Evolutionary conservation across 2,329 filamentous ascomycete genomes (phyloP).

Genomic region (Cordyceps cicadae): DNA sequence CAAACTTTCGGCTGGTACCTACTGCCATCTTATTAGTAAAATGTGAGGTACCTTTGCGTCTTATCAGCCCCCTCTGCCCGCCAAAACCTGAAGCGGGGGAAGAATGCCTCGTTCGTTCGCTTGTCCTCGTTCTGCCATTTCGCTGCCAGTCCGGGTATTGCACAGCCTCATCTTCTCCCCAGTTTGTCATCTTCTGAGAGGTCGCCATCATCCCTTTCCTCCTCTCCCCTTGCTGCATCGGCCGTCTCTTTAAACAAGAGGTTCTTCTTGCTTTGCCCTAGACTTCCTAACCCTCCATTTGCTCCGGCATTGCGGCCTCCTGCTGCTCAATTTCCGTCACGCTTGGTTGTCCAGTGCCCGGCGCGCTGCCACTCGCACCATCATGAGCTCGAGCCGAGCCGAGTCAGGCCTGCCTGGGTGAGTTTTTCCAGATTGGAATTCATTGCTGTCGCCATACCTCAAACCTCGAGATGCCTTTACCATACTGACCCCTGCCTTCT

Average conservation of each 20-base stretch:
- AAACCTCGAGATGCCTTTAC: constrained; percentile 7
- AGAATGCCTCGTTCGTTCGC: not conserved
- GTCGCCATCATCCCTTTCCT: not conserved
- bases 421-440: constrained; percentile 15
- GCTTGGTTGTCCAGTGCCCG: constrained; percentile 9
- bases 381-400: constrained; percentile 24
- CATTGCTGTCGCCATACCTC: constrained; percentile 9
- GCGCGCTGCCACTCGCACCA: constrained; percentile 4
- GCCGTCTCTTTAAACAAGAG: not conserved
- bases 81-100: constrained; percentile 3
- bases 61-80: not conserved
- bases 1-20: not conserved
- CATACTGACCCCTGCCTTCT: constrained; percentile 22
- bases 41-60: not conserved
- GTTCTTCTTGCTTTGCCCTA: not conserved
- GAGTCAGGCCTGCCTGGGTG: constrained; percentile 30
- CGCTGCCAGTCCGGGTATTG: constrained; percentile 4
- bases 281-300: not conserved
- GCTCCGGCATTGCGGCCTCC: constrained; percentile 5
- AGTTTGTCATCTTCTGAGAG: constrained; percentile 9
- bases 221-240: not conserved
- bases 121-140: not conserved
- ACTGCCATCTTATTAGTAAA: not conserved
- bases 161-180: constrained; percentile 12
- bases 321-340: not conserved